Evolutionary conservation across 352 stramenopile genomes (phyloP), one percentile per base, ranked within the genome.

Genomic region (Saprolegnia diclina): DNA sequence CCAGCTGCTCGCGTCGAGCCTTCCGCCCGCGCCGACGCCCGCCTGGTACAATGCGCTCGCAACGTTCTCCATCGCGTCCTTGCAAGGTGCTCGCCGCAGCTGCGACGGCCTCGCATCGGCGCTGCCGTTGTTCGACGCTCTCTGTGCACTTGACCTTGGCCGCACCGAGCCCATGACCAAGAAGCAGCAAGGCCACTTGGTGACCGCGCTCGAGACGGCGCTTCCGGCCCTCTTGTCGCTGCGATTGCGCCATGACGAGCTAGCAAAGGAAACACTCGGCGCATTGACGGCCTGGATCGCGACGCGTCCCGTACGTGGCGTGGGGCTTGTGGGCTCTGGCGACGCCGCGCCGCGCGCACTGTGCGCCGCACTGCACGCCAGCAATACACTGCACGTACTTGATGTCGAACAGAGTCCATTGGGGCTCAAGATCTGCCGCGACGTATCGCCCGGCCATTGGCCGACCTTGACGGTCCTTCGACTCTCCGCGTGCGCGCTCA

Each of bases 371-470:
- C 19, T 59, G n/a, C 35, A 35, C 11, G 19, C 52, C 13, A 42
- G 52, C 52, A 3, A 16, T 14, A 35, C 24, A 10, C 35, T 59
- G 35, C 52, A 59, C 11, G 2, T 4, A 21, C 24, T 59, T 59
- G 52, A 16, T 16, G 9, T 59, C 3, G 13, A 59, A 4, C 52
- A 59, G 24, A 59, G 24, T 24, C 16, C 24, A 21, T 21, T 18
- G 24, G 52, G 24, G 24, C 24, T 35, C 19, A 59, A 59, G 35
- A 21, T 59, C 35, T 59, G 52, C 35, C 52, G 52, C 35, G 52
- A 59, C 11, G 52, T 48, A 3, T 14, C 42, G 13, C 13, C 35
- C 3, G 35, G 19, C 3, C 52, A 59, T 3, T 24, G 11, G 24
- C 52, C 11, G 3, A 1, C 1, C 52, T 9, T 48, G 11, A 16